Evolutionary conservation across 768 basidiomycete genomes (phyloP), one percentile per base, ranked within the genome.

Genomic region (Dioszegia aurantiaca): DNA sequence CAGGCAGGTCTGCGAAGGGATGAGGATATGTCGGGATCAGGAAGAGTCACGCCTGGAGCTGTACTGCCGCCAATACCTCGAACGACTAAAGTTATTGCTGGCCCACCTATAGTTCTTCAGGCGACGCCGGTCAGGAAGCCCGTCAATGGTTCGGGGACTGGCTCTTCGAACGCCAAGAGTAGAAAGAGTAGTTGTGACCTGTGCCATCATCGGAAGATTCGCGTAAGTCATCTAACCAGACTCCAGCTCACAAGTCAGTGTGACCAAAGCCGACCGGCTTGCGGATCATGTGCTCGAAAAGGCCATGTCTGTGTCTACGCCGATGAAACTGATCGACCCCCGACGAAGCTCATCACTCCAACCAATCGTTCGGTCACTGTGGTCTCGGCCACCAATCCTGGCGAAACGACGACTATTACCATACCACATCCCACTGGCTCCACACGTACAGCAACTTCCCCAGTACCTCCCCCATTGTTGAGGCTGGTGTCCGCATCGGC

Each of bases 121-220:
- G 46, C 17, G 6, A 37, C 54, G 11, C 54, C 42, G 8, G 14
- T 33, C 23, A 57, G 48, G n/a, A 40, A 19, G 42, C 41, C 30
- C 14, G 10, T 19, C 10, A 26, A 26, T 19, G 39, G 19, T 17
- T 17, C 28, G 27, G 36, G 41, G 12, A 30, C 12, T 3, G 17
- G 17, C 14, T 27, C 19, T 2, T 39, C 40, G 11, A 51, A 24
- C 4, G 58, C 57, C 26, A 69, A 69, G 51, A 65, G 64, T 36
- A 63, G 67, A 55, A 69, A 69, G 46, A 69, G 67, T 30, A 67
- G 65, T 45, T 70, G 68, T 49, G 61, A 64, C 21, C 52, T 70
- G 10, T 70, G 68, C 63, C 65, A 67, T 52, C 63, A 61, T 59
- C 40, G 68, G 33, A 70, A 70, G 37, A 70, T 70, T 60, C 62